phyloP scores from a whole-genome alignment of 257 asterid genomes.

The Buddleja alternifolia region DNA sequence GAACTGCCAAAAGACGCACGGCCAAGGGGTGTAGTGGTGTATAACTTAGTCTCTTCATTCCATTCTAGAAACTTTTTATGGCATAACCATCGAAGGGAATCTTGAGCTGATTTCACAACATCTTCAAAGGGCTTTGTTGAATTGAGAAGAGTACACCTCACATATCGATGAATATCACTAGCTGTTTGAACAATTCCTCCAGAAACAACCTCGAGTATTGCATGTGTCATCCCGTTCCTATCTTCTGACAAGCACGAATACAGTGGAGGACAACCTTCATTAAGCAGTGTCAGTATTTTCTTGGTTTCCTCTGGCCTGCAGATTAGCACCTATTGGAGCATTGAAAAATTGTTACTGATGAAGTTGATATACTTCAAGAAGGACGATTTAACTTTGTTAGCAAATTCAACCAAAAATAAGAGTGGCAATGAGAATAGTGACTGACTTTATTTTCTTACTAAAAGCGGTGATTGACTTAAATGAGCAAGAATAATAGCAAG shows the following conservation, averaged over 20 bases:
- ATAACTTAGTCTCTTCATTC: constrained; percentile 90
- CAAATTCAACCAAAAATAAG: constrained; percentile 15
- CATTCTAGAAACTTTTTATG: constrained; percentile 87
- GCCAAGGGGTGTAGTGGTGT: constrained; percentile 93
- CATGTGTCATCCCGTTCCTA: constrained; percentile 99
- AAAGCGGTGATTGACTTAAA: constrained; percentile 14
- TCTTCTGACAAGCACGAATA: constrained; percentile 95
- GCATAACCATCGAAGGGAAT: constrained; percentile 95
- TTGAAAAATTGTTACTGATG: constrained; percentile 17
- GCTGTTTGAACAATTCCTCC: constrained; percentile 99
- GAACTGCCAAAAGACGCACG: constrained; percentile 98
- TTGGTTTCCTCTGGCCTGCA: constrained; percentile 93
- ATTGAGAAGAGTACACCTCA: constrained; percentile 95
- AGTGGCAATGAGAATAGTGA: background rate
- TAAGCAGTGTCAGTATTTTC: constrained; percentile 71
- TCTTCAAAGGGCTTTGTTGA: constrained; percentile 94
- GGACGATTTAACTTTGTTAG: constrained; percentile 8
- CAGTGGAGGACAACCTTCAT: constrained; percentile 90
- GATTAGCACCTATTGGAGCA: constrained; percentile 65
- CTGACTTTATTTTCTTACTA: background rate
- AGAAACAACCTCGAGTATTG: constrained; percentile 96
- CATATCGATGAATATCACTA: constrained; percentile 87
- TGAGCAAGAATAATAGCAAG: constrained; percentile 24
- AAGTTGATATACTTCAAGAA: constrained; percentile 23
- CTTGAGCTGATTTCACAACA: constrained; percentile 98